Percentiles rank a stretch among this genome's conserved stretches.
Conservation (phyloP, 164 flowering plant species). For the Stephania cephalantha region DNA sequence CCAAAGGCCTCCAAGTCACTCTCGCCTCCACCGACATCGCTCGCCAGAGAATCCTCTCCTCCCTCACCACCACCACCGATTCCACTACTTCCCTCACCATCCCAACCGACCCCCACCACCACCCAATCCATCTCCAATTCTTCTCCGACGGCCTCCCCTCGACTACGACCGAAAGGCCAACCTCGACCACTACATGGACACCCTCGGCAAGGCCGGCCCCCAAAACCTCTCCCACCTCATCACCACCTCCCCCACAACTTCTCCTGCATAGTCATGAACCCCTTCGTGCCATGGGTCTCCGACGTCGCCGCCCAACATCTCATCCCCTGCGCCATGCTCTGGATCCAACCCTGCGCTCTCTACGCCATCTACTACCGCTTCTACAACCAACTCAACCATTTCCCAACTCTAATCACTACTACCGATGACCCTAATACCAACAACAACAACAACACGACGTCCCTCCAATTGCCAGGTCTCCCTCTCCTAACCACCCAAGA, state of each 20-base stretch:
- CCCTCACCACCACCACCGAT: background rate
- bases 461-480: slow-evolving; percentile 52
- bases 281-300: slow-evolving; percentile 73
- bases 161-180: slow-evolving; percentile 6
- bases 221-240: slow-evolving; percentile 23
- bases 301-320: slow-evolving; percentile 50
- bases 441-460: slow-evolving; percentile 14
- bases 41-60: background rate
- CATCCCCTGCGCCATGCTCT: slow-evolving; percentile 53
- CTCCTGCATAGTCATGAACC: slow-evolving; percentile 56
- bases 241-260: slow-evolving; percentile 34
- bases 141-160: slow-evolving; percentile 41
- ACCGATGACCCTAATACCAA: slow-evolving; percentile 12
- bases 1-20: background rate
- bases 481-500: slow-evolving; percentile 53
- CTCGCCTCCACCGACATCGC: background rate
- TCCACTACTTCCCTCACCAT: background rate
- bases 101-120: slow-evolving; percentile 13
- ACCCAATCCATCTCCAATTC: slow-evolving; percentile 47
- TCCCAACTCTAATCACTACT: slow-evolving; percentile 30
- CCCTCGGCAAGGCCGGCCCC: slow-evolving; percentile 12
- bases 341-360: slow-evolving; percentile 73
- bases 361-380: slow-evolving; percentile 55
- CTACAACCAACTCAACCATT: slow-evolving; percentile 28
- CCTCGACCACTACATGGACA: slow-evolving; percentile 29